phyloP scores from a whole-genome alignment of 805 yeast genomes.

The Candida ortonii region DNA sequence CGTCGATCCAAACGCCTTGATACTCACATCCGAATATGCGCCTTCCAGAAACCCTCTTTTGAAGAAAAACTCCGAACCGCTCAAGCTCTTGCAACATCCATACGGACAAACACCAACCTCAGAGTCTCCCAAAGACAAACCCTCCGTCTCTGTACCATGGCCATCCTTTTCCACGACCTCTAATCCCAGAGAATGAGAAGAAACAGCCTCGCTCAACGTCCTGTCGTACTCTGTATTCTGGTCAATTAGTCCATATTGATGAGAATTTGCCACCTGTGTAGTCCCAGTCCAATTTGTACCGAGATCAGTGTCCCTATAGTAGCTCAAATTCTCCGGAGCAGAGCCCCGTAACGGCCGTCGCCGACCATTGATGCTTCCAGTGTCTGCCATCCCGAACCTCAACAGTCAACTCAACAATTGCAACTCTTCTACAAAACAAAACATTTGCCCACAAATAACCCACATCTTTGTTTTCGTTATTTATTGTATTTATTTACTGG shows the following conservation, averaged over 20 bases:
- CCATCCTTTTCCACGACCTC: too few species aligned
- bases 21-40: constrained; percentile 45
- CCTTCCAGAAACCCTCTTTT: constrained; percentile 43
- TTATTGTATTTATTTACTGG: too few species aligned
- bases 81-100: constrained; percentile 27
- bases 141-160: constrained; percentile 7
- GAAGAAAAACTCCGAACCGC: constrained; percentile 31
- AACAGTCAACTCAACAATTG: too few species aligned
- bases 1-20: constrained; percentile 43
- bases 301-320: constrained; percentile 15
- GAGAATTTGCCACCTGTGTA: too few species aligned
- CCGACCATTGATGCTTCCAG: constrained; percentile 12
- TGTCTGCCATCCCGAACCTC: constrained; percentile 18
- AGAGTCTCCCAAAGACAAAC: too few species aligned
- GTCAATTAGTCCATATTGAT: too few species aligned
- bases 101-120: constrained; percentile 22
- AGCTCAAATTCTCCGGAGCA: constrained; percentile 22
- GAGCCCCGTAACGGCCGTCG: constrained; percentile 17
- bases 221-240: constrained; percentile 9
- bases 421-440: too few species aligned
- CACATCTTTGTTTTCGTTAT: too few species aligned
- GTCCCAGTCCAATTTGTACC: too few species aligned
- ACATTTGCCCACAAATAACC: too few species aligned
- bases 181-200: too few species aligned
- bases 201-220: too few species aligned